Conservation (phyloP, 2,329 filamentous ascomycete genomes). For the Colletotrichum sp. region DNA sequence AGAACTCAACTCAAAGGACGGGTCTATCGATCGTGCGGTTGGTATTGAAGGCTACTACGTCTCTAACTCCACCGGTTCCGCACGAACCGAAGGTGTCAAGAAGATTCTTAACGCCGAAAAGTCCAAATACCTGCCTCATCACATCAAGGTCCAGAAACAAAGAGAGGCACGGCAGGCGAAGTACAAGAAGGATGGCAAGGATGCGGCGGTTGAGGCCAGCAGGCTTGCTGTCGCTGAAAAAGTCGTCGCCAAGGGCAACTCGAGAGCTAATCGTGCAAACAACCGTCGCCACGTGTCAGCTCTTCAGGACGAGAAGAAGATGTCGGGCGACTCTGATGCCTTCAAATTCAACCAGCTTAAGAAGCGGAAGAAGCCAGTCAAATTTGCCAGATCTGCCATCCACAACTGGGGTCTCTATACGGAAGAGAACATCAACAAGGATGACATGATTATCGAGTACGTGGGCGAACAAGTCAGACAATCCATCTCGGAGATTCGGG, state of each 20-base stretch:
- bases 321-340: conserved; percentile 85
- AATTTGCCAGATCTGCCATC: conserved; percentile 96
- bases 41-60: conserved; percentile 76
- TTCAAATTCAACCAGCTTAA: conserved; percentile 98
- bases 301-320: conserved; percentile 93
- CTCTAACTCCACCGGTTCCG: conserved; percentile 82
- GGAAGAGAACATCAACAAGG: conserved; percentile 94
- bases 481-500: conserved; percentile 95
- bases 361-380: conserved; percentile 99
- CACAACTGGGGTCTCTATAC: conserved; percentile 99
- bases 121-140: conserved; percentile 96
- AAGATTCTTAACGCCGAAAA: conserved; percentile 98
- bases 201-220: conserved; percentile 73
- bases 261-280: conserved; percentile 91
- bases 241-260: conserved; percentile 84
- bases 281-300: conserved; percentile 94
- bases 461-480: conserved; percentile 97
- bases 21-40: conserved; percentile 35
- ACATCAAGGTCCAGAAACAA: conserved; percentile 92
- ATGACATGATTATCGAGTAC: conserved; percentile 99
- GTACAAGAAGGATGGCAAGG: conserved; percentile 70
- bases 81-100: conserved; percentile 90
- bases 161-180: conserved; percentile 89
- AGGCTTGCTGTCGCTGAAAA: conserved; percentile 78
- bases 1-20: conserved; percentile 53